phyloP scores from a whole-genome alignment of 495 filamentous ascomycete species.

The Xylaria cubensis region DNA sequence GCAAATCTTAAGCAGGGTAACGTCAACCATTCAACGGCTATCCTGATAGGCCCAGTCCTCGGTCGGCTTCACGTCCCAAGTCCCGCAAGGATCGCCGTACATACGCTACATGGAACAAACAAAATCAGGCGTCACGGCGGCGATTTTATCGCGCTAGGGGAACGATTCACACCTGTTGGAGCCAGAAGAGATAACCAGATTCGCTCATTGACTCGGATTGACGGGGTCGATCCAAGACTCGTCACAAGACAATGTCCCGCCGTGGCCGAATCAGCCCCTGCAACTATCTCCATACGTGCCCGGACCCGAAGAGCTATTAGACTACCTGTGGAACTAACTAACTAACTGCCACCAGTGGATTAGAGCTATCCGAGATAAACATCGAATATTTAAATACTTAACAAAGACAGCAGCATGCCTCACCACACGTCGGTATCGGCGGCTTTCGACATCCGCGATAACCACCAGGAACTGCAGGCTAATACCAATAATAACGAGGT shows the following conservation, averaged over 20 bases:
- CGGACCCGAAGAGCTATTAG: background rate
- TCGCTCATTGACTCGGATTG: constrained; percentile 10
- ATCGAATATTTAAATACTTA: background rate
- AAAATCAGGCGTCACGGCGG: constrained; percentile 2
- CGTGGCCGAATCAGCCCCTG: constrained; percentile 17
- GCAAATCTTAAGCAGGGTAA: background rate
- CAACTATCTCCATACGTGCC: constrained; percentile 1
- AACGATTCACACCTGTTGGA: background rate
- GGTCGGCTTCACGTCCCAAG: constrained; percentile 2
- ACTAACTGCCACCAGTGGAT: constrained; percentile 1
- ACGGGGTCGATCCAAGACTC: constrained; percentile 10
- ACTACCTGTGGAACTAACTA: background rate
- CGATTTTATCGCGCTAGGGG: background rate
- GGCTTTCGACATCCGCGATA: background rate
- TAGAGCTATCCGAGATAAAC: background rate
- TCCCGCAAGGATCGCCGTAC: constrained; percentile 14
- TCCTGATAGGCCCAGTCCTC: constrained; percentile 14
- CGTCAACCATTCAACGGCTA: background rate
- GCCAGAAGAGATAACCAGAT: constrained; percentile 15
- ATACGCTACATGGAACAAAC: background rate
- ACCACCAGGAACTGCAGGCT: background rate
- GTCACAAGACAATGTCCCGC: constrained; percentile 17
- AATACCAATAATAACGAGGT: background rate
- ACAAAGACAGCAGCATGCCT: background rate
- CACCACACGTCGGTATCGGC: background rate